Evolutionary conservation across 352 stramenopile species (phyloP), one percentile per base, ranked within the genome.

Genomic region (Pilasporangium apinafurcum): DNA sequence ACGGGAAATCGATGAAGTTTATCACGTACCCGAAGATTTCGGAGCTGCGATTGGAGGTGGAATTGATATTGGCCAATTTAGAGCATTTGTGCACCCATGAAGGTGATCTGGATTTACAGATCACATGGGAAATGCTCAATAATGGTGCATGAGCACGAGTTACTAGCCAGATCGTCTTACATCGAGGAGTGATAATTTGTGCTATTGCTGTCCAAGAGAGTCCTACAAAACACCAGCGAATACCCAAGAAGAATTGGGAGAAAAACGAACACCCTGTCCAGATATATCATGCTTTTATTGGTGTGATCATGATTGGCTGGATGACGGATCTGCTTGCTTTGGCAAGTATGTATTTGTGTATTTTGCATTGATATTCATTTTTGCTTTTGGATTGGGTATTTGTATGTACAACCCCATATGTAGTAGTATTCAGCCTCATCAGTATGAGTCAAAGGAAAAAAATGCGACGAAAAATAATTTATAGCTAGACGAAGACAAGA

Each of bases 1-100:
- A 89, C 44, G 79, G 73, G 63, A 91, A 91, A 52, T 91, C 79
- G 36, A 87, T 91, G 74, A 91, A 91, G 58, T 86, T 91, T 44
- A 86, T 91, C 50, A 80, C 79, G 36, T 86, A 87, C 66, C 79
- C 79, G n/a, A 88, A 91, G 70, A 86, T 87, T 44, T 63, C 57
- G 49, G 79, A 91, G 57, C 48, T 91, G 45, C 75, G 77, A 30
- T 52, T 91, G 31, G 79, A 91, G 49, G 71, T 91, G 22, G 76
- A 87, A 49, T 65, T 91, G 38, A 86, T 91, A 22, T 49, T 89
- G 13, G 69, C 74, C 48, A 91, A 91, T 48, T 58, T 91, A 39
- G 76, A 88, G 39, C 76, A 86, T 38, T 51, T 91, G 52, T 91
- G 79, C 51, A 83, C 76, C 14, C 73, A 91, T 58, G 79, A 91